Evolutionary conservation across 148 eudicot genomes (phyloP).

Genomic region (Cornus florida): DNA sequence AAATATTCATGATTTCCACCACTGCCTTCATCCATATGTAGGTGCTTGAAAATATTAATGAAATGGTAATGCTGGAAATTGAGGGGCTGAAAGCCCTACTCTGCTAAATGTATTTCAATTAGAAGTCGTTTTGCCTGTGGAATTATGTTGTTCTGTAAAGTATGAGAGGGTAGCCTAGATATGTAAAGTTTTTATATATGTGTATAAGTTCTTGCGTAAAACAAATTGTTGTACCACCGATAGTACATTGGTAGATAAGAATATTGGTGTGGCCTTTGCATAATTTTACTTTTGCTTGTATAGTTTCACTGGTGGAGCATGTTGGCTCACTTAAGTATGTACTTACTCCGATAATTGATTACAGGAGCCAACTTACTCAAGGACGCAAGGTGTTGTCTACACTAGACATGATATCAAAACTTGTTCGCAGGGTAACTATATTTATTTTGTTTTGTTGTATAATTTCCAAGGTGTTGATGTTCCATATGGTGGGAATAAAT

Average conservation of each 20-base stretch:
- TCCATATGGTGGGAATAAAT: neutral
- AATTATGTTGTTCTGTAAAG: neutral
- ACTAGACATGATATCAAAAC: conserved; percentile 80
- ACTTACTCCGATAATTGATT: conserved; percentile 18
- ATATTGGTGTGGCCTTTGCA: neutral
- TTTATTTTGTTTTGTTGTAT: conserved; percentile 1
- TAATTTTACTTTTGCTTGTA: neutral
- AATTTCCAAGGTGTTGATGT: neutral
- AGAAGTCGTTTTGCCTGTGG: neutral
- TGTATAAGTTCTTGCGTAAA: too few species aligned
- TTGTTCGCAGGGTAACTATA: conserved; percentile 69
- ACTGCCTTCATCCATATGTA: neutral
- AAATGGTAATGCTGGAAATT: conserved; percentile 1
- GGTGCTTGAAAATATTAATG: conserved; percentile 1
- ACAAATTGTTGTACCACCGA: neutral
- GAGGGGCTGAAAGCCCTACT: neutral
- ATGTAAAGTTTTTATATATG: neutral
- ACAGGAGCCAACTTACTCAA: conserved; percentile 86
- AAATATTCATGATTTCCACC: neutral
- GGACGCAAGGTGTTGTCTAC: conserved; percentile 86
- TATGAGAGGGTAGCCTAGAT: neutral
- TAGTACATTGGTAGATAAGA: neutral
- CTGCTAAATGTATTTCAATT: neutral
- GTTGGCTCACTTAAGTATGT: neutral
- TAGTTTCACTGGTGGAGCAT: neutral